phyloP scores from a whole-genome alignment of 192 early-diverging fungal genomes.

The Backusella tuberculispora region DNA sequence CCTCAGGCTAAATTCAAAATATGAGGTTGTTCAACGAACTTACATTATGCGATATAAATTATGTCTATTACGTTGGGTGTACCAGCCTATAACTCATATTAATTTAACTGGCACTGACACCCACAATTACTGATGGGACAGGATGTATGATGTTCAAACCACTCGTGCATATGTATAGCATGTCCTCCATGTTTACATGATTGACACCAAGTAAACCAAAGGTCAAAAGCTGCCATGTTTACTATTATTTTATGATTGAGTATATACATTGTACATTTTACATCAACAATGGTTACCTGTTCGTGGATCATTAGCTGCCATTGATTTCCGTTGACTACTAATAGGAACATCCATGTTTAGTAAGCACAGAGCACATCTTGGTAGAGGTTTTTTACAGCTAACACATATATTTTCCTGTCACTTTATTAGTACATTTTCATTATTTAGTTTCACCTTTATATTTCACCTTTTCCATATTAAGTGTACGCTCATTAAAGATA shows the following conservation, averaged over 20 bases:
- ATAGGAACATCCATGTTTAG: slow-evolving; percentile 66
- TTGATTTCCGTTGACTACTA: slow-evolving; percentile 53
- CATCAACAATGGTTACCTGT: slow-evolving; percentile 25
- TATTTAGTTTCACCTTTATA: background rate
- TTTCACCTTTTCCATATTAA: slow-evolving; percentile 40
- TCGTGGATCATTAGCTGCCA: slow-evolving; percentile 32
- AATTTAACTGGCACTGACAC: slow-evolving; percentile 60
- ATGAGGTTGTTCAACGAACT: no score
- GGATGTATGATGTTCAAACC: slow-evolving; percentile 83
- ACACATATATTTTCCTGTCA: slow-evolving; percentile 55
- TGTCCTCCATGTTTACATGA: slow-evolving; percentile 97
- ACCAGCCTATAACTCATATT: no score
- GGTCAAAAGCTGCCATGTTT: slow-evolving; percentile 67
- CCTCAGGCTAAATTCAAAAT: no score
- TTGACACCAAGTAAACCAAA: slow-evolving; percentile 99
- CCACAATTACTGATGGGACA: slow-evolving; percentile 93
- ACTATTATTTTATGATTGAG: slow-evolving; percentile 18
- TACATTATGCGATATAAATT: no score
- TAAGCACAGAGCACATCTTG: slow-evolving; percentile 67
- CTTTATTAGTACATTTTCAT: background rate
- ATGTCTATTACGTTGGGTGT: background rate
- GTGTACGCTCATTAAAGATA: slow-evolving; percentile 17
- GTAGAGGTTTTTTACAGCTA: slow-evolving; percentile 63
- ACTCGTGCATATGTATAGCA: slow-evolving; percentile 83
- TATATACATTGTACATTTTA: background rate